These are phyloP conservation scores for Pyrenophora graminea DNA, from an alignment of 2,329 filamentous ascomycete species.

Conservation along the genomic window DNA sequence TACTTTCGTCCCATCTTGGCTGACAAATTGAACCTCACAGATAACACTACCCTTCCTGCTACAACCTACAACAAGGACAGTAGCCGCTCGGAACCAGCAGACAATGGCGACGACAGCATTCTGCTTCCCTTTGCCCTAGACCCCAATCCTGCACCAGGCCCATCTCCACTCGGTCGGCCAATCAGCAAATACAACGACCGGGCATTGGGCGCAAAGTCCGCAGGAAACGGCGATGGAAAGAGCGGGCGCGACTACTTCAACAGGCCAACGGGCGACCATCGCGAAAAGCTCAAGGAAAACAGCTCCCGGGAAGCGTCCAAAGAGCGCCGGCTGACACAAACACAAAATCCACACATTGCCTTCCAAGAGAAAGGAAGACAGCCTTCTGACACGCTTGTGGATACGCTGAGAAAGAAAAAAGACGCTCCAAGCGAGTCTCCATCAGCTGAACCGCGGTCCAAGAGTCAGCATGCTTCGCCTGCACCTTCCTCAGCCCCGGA, in stretches of 20 bases:
- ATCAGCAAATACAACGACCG: slow-evolving; percentile 37
- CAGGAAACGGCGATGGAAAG: slow-evolving; percentile 32
- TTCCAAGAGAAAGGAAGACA: slow-evolving; percentile 82
- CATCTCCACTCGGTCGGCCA: slow-evolving; percentile 44
- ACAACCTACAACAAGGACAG: slow-evolving; percentile 75
- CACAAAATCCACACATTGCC: slow-evolving; percentile 81
- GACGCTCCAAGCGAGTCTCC: slow-evolving; percentile 40
- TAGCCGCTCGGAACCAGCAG: slow-evolving; percentile 69
- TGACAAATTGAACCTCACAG: slow-evolving; percentile 39
- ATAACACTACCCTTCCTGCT: slow-evolving; percentile 71
- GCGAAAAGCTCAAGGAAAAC: slow-evolving; percentile 49
- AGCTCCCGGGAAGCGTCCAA: slow-evolving; percentile 52
- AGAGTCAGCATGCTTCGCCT: slow-evolving; percentile 44
- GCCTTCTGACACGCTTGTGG: slow-evolving; percentile 64
- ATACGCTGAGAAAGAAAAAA: slow-evolving; percentile 55
- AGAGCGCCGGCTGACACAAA: slow-evolving; percentile 42
- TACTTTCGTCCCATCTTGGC: not conserved
- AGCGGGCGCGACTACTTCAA: slow-evolving; percentile 52
- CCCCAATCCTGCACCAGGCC: slow-evolving; percentile 52
- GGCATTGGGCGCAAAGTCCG: slow-evolving; percentile 21
- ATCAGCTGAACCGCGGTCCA: slow-evolving; percentile 55
- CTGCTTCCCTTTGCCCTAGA: slow-evolving; percentile 58
- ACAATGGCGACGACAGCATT: slow-evolving; percentile 62
- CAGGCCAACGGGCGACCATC: slow-evolving; percentile 40
- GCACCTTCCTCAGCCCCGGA: slow-evolving; percentile 42